Conservation (phyloP, 2,329 filamentous ascomycete species). For the Aspergillus sp. region DNA sequence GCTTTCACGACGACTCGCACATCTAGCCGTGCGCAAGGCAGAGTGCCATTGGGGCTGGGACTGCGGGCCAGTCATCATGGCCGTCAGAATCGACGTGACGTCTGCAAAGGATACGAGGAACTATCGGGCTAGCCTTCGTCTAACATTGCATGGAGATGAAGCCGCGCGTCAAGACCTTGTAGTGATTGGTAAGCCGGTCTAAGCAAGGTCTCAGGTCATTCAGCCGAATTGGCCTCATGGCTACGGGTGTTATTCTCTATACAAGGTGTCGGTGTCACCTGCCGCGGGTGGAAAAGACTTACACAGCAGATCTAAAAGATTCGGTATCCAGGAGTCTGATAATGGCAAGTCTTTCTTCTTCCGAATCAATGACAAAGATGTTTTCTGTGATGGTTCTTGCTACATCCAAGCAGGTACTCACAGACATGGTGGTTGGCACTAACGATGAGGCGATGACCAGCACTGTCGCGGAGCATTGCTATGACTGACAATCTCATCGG, state of each 20-base stretch:
- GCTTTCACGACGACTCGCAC: conserved; percentile 42
- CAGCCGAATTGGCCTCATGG: conserved; percentile 55
- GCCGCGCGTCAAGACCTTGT: conserved; percentile 41
- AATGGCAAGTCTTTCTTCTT: conserved; percentile 62
- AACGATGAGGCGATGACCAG: conserved; percentile 42
- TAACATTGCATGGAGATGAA: conserved; percentile 26
- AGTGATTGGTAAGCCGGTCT: conserved; percentile 30
- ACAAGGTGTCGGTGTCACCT: conserved; percentile 48
- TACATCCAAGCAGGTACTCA: conserved; percentile 64
- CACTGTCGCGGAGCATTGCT: conserved; percentile 43
- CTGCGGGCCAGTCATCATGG: conserved; percentile 62
- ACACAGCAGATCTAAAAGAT: conserved; percentile 44
- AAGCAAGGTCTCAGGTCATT: conserved; percentile 32
- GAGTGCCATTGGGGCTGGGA: conserved; percentile 71
- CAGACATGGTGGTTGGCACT: conserved; percentile 53
- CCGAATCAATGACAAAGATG: conserved; percentile 60
- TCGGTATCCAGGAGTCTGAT: conserved; percentile 45
- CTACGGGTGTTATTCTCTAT: conserved; percentile 55
- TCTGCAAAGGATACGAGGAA: conserved; percentile 2
- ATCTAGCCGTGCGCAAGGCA: conserved; percentile 56
- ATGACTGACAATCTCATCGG: conserved; percentile 58
- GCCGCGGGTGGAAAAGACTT: conserved; percentile 32
- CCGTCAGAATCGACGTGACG: conserved; percentile 38
- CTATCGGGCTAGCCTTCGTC: conserved; percentile 24
- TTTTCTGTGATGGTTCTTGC: conserved; percentile 61